Conservation (phyloP, 805 yeast genomes). For the Millerozyma acaciae region DNA sequence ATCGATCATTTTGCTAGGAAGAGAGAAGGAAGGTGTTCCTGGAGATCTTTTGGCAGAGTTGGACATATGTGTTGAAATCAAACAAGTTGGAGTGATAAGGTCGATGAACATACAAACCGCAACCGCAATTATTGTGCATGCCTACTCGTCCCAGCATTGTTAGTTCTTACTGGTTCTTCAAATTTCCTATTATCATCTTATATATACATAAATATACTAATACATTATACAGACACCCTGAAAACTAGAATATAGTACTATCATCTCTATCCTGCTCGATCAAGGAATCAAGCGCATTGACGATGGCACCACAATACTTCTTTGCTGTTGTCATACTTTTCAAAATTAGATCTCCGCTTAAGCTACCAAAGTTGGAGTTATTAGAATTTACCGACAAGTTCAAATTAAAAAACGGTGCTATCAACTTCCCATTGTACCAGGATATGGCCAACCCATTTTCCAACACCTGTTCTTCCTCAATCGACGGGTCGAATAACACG, state of each 20-base stretch:
- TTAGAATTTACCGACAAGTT: constrained; percentile 52
- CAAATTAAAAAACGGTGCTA: constrained; percentile 71
- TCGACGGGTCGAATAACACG: constrained; percentile 77
- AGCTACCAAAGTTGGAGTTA: constrained; percentile 50
- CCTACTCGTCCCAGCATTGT: constrained; percentile 72
- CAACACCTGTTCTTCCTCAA: constrained; percentile 83
- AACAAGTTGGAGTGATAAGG: constrained; percentile 86
- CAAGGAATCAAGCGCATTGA: constrained; percentile 50
- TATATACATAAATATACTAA: constrained; percentile 5
- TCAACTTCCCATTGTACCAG: constrained; percentile 63
- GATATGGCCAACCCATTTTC: constrained; percentile 79
- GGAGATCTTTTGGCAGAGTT: constrained; percentile 77
- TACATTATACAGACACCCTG: constrained; percentile 2
- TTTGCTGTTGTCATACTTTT: constrained; percentile 57
- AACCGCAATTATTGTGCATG: constrained; percentile 89
- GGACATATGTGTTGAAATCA: constrained; percentile 85
- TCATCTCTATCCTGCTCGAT: constrained; percentile 39
- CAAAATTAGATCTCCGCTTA: constrained; percentile 43
- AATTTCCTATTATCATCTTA: no score
- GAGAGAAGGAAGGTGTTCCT: constrained; percentile 88
- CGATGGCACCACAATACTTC: constrained; percentile 59
- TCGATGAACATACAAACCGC: constrained; percentile 98
- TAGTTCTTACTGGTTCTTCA: no score
- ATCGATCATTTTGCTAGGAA: constrained; percentile 75
- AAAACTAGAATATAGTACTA: constrained; percentile 19